A percentile compares a stretch with the other conserved stretches of the same genome.
phyloP scores from a whole-genome alignment of 2,329 filamentous ascomycete species.

The Verticillium zaregamsianum region DNA sequence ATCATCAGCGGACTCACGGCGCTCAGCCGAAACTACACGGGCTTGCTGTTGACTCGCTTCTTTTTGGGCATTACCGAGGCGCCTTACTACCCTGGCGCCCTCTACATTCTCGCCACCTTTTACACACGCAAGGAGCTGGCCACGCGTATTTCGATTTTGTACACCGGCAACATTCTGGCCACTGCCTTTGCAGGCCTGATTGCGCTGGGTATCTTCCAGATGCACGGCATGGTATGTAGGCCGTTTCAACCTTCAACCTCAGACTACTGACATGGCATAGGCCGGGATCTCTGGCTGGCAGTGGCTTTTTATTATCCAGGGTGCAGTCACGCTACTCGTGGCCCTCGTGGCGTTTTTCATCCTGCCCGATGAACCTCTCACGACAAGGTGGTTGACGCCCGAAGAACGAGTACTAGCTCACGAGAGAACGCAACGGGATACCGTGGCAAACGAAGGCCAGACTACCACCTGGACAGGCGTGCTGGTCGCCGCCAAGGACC shows the following conservation, averaged over 20 bases:
- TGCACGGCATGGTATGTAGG: constrained; percentile 17
- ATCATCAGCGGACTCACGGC: constrained; percentile 21
- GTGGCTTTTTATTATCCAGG: constrained; percentile 18
- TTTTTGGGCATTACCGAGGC: constrained; percentile 23
- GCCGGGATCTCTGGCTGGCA: constrained; percentile 20
- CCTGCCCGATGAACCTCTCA: constrained; percentile 25
- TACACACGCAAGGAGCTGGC: constrained; percentile 26
- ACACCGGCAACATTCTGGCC: constrained; percentile 22
- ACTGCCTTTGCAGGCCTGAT: constrained; percentile 23
- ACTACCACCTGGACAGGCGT: constrained; percentile 32
- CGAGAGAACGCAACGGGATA: constrained; percentile 27
- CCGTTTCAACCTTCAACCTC: constrained; percentile 17
- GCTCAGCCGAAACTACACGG: constrained; percentile 19
- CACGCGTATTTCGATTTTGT: constrained; percentile 20
- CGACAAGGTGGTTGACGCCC: constrained; percentile 27
- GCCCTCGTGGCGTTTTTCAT: constrained; percentile 10
- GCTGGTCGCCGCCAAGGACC: constrained; percentile 34
- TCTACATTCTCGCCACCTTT: constrained; percentile 22
- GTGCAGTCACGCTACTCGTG: constrained; percentile 12
- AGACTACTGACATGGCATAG: constrained; percentile 10
- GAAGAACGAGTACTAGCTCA: constrained; percentile 37
- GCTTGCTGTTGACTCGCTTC: constrained; percentile 19
- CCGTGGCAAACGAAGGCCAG: constrained; percentile 17
- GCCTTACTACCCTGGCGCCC: constrained; percentile 22
- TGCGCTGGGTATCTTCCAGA: constrained; percentile 19